Percentiles rank a stretch among this genome's conserved stretches.
These are phyloP conservation scores for Eragrostis nindensis DNA, from an alignment of 176 grass and related monocot genomes.

Conservation along the genomic window DNA sequence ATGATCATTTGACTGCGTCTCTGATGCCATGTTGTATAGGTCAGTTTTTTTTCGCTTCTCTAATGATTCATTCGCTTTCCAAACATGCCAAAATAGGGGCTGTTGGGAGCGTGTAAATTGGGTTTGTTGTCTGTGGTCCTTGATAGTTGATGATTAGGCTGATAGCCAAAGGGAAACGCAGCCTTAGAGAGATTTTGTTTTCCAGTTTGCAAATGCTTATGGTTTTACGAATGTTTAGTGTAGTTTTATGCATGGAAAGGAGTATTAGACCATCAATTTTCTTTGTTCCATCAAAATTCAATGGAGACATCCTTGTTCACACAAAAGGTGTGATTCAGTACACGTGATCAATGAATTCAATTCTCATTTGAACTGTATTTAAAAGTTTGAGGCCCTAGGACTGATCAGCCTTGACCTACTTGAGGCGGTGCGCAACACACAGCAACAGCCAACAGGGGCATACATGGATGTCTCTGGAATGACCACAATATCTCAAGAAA, in stretches of 20 bases:
- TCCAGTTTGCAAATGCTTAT: background rate
- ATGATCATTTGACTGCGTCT: constrained; percentile 16
- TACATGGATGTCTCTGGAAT: background rate
- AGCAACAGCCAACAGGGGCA: background rate
- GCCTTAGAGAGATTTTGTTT: background rate
- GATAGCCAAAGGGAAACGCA: constrained; percentile 18
- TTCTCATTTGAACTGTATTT: background rate
- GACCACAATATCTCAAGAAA: background rate
- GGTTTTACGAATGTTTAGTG: background rate
- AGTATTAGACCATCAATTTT: background rate
- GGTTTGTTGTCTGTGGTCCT: constrained; percentile 10
- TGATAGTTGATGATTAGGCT: constrained; percentile 21
- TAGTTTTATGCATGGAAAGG: background rate
- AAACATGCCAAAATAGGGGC: constrained; percentile 37
- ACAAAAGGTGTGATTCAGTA: background rate
- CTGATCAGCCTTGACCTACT: background rate
- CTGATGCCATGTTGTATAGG: constrained; percentile 45
- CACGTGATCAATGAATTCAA: background rate
- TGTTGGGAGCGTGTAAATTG: constrained; percentile 46
- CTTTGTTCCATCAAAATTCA: background rate
- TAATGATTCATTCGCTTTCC: constrained; percentile 39
- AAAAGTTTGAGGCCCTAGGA: background rate
- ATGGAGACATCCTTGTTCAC: background rate
- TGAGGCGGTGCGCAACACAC: background rate
- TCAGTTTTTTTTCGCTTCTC: background rate